Evolutionary conservation across 306 rosid species (phyloP).

Genomic region (Boehmeria nivea): DNA sequence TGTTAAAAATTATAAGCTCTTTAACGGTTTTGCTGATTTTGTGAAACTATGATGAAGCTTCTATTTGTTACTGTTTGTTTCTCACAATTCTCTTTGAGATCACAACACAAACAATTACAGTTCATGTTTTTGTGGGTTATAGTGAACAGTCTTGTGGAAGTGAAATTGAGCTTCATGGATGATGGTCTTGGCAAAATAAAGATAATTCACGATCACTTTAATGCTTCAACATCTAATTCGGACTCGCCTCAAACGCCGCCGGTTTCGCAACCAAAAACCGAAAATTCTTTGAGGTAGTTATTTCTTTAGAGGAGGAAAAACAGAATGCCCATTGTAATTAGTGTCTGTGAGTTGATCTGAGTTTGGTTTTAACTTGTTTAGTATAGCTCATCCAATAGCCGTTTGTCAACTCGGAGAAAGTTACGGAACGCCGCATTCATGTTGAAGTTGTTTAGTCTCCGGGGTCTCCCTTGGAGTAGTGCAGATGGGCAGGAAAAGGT

Average conservation of each 20-base stretch:
- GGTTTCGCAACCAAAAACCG: constrained; percentile 29
- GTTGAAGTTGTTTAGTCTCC: constrained; percentile 59
- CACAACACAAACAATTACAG: not conserved
- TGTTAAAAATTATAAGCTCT: no score
- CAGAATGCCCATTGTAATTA: constrained; percentile 8
- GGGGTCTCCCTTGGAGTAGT: constrained; percentile 54
- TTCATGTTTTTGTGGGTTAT: not conserved
- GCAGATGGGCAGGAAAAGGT: constrained; percentile 65
- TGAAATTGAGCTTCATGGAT: constrained; percentile 55
- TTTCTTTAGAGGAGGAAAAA: constrained; percentile 5
- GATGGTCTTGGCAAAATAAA: constrained; percentile 58
- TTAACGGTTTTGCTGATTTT: no score
- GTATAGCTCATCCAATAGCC: constrained; percentile 33
- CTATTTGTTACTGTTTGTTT: no score
- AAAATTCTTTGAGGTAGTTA: constrained; percentile 39
- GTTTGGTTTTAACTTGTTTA: constrained; percentile 34
- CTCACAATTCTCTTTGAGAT: not conserved
- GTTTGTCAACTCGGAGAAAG: constrained; percentile 39
- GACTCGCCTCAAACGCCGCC: constrained; percentile 46
- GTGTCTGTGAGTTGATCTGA: constrained; percentile 19
- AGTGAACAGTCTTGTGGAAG: constrained; percentile 14
- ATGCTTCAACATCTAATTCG: constrained; percentile 35
- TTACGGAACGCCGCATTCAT: constrained; percentile 45
- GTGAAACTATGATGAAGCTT: no score
- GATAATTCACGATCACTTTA: constrained; percentile 69